A percentile compares a stretch with the other conserved stretches of the same genome.
phyloP scores from a whole-genome alignment of 352 stramenopile genomes.

The Pythium phragmitis region DNA sequence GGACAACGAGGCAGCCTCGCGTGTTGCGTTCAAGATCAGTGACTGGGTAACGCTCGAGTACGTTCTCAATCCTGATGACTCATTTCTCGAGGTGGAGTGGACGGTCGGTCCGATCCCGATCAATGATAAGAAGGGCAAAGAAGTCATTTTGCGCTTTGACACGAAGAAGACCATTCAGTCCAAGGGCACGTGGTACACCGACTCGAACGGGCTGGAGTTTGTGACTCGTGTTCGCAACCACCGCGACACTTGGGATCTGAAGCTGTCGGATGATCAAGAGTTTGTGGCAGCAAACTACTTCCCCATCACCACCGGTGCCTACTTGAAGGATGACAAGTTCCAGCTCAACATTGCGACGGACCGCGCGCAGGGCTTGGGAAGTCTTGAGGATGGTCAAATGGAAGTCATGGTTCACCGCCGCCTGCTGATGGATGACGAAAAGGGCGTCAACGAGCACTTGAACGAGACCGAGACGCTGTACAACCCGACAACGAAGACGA shows the following conservation, averaged over 20 bases:
- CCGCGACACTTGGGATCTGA: constrained; percentile 88
- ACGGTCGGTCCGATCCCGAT: constrained; percentile 82
- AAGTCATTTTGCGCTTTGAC: constrained; percentile 94
- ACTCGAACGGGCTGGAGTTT: constrained; percentile 96
- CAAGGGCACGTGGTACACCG: constrained; percentile 82
- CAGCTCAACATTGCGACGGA: constrained; percentile 92
- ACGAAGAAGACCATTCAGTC: constrained; percentile 58
- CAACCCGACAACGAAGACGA: constrained; percentile 54
- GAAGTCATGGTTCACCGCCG: constrained; percentile 98
- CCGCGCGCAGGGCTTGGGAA: constrained; percentile 90
- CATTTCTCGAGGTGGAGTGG: constrained; percentile 95
- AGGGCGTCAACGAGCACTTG: constrained; percentile 91
- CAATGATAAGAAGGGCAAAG: constrained; percentile 89
- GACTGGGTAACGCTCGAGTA: constrained; percentile 91
- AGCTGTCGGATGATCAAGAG: constrained; percentile 88
- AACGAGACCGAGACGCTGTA: constrained; percentile 92
- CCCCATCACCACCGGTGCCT: constrained; percentile 94
- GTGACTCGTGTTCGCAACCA: constrained; percentile 87
- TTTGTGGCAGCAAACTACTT: constrained; percentile 97
- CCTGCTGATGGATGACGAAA: constrained; percentile 90
- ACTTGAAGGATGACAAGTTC: constrained; percentile 86
- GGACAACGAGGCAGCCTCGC: constrained; percentile 28
- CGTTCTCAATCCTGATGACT: constrained; percentile 77
- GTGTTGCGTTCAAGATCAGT: constrained; percentile 79
- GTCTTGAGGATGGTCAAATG: constrained; percentile 88